Evolutionary conservation across 106 monocot genomes (phyloP).

Genomic region (Platanthera guangdongensis): DNA sequence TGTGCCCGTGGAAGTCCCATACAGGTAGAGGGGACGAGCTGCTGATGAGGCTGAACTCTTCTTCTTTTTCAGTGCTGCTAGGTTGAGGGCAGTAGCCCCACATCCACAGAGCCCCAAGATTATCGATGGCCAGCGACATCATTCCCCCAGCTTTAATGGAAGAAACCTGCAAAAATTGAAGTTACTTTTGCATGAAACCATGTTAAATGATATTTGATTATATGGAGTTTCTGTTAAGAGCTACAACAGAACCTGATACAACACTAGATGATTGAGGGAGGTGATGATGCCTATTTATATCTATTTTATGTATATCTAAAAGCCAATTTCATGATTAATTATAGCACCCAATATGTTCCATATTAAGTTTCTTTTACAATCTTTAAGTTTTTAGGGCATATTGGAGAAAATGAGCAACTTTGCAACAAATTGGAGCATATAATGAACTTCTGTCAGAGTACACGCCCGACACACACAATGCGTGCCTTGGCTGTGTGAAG

Average conservation of each 20-base stretch:
- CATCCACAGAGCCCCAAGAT: conserved; percentile 58
- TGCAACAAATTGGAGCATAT: too few relatives aligned
- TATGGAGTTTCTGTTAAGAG: not conserved
- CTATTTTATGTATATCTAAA: too few relatives aligned
- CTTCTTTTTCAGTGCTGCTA: conserved; percentile 14
- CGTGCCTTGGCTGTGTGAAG: too few relatives aligned
- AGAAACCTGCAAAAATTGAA: conserved; percentile 35
- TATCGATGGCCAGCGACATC: conserved; percentile 81
- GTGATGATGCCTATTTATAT: too few relatives aligned
- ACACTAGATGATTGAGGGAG: not conserved
- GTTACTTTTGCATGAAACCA: not conserved
- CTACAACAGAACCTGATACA: not conserved
- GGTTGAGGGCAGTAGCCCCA: conserved; percentile 72
- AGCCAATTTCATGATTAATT: too few relatives aligned
- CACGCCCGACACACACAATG: too few relatives aligned
- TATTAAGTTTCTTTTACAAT: too few relatives aligned
- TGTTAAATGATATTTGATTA: not conserved
- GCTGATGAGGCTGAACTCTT: conserved; percentile 29
- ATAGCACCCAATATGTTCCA: too few relatives aligned
- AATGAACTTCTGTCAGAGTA: too few relatives aligned
- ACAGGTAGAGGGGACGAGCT: conserved; percentile 45
- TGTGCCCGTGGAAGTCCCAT: conserved; percentile 75
- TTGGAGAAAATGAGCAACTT: too few relatives aligned
- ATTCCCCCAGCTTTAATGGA: conserved; percentile 72
- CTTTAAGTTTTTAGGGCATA: too few relatives aligned